Evolutionary conservation across 768 basidiomycete genomes (phyloP).

Genomic region (Jaapia argillacea): DNA sequence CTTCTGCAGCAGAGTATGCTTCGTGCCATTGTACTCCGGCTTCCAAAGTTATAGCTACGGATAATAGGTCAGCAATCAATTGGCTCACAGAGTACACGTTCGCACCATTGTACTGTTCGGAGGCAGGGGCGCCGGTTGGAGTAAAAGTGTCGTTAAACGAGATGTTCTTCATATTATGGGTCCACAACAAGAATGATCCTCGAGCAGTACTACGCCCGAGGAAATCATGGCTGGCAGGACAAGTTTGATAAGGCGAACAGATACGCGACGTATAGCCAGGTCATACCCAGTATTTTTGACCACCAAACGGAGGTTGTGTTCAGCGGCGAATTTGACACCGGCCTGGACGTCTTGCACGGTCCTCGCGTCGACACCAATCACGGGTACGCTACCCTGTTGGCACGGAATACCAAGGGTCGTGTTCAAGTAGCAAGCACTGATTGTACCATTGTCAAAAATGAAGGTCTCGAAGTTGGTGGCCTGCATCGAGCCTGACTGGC

Average conservation of each 20-base stretch:
- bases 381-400: conserved; percentile 32
- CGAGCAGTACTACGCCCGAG: conserved; percentile 27
- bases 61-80: conserved; percentile 4
- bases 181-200: conserved; percentile 31
- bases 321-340: conserved; percentile 25
- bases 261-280: conserved; percentile 2
- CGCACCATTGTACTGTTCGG: conserved; percentile 15
- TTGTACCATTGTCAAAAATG: conserved; percentile 32
- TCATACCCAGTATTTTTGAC: conserved; percentile 19
- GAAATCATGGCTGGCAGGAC: conserved; percentile 22
- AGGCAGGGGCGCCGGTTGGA: conserved; percentile 20
- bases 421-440: conserved; percentile 42
- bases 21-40: conserved; percentile 38
- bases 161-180: conserved; percentile 29
- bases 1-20: conserved; percentile 28
- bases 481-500: conserved; percentile 31
- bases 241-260: not conserved
- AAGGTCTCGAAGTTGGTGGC: conserved; percentile 21
- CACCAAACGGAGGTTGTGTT: conserved; percentile 26
- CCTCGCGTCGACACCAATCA: conserved; percentile 30
- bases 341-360: conserved; percentile 28
- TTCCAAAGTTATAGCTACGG: conserved; percentile 18
- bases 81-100: conserved; percentile 6
- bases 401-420: conserved; percentile 29
- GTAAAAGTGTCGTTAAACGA: conserved; percentile 19